These are phyloP conservation scores for Trifolium pratense DNA, from an alignment of 306 rosid species.

Conservation along the genomic window DNA sequence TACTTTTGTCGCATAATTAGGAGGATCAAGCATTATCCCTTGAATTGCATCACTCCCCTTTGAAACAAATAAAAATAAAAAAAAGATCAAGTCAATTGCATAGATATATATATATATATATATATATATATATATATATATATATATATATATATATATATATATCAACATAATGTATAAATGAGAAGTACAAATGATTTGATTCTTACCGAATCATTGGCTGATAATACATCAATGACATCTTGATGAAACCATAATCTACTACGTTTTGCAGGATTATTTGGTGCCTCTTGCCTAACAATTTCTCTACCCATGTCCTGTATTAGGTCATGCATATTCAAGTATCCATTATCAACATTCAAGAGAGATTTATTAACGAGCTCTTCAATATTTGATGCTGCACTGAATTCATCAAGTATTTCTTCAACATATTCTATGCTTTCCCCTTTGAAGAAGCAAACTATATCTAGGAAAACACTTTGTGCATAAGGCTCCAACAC, in stretches of 20 bases:
- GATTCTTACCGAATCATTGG: too few species aligned
- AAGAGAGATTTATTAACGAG: conserved; percentile 10
- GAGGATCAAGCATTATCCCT: conserved; percentile 38
- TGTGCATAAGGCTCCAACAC: background rate
- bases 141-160: too few species aligned
- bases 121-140: too few species aligned
- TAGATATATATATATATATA: too few species aligned
- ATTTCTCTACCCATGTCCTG: conserved; percentile 36
- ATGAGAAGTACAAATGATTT: too few species aligned
- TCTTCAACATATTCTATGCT: too few species aligned
- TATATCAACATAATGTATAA: too few species aligned
- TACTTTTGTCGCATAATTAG: background rate
- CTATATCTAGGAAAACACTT: conserved; percentile 18
- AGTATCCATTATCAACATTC: background rate
- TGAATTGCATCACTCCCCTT: conserved; percentile 27
- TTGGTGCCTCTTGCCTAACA: background rate
- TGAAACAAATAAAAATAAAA: background rate
- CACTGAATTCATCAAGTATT: too few species aligned
- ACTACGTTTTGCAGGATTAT: background rate
- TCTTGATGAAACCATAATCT: too few species aligned
- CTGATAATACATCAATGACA: too few species aligned
- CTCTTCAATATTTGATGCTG: background rate
- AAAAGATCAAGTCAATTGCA: background rate
- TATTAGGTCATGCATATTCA: background rate
- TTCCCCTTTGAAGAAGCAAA: conserved; percentile 44